Conservation (phyloP, 306 rosid genomes). For the Vachellia collinsii region DNA sequence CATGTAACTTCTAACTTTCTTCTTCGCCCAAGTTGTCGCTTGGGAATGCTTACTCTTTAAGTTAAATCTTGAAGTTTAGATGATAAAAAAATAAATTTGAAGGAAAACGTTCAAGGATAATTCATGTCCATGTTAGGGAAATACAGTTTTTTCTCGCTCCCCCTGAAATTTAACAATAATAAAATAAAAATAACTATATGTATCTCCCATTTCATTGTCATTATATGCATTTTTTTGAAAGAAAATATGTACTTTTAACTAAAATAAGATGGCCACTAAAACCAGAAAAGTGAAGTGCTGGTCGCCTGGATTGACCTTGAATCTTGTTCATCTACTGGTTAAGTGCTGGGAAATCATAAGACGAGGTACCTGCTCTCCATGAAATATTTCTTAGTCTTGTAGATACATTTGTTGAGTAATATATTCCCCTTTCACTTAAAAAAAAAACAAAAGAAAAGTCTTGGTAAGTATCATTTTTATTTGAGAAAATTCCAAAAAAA, state of each 20-base stretch:
- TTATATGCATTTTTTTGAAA: too few species aligned
- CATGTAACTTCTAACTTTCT: background rate
- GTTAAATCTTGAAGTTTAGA: background rate
- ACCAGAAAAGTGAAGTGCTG: background rate
- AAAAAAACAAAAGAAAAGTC: too few species aligned
- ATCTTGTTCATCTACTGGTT: background rate
- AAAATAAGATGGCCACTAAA: background rate
- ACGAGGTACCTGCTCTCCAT: background rate
- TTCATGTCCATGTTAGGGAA: background rate
- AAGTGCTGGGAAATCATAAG: background rate
- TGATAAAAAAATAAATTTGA: background rate
- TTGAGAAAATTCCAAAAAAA: too few species aligned
- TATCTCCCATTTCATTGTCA: background rate
- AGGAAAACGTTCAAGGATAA: background rate
- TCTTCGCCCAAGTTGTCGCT: background rate
- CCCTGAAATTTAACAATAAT: background rate
- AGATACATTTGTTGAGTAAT: too few species aligned
- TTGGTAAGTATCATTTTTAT: background rate
- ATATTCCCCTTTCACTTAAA: too few species aligned
- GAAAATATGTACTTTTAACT: too few species aligned
- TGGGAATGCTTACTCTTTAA: background rate
- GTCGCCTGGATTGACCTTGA: too few species aligned
- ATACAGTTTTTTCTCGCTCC: too few species aligned
- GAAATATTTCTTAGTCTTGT: background rate
- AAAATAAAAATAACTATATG: background rate